Evolutionary conservation across 176 grass and related monocot species (phyloP), one percentile per base, ranked within the genome.

Genomic region (Carex parvula): DNA sequence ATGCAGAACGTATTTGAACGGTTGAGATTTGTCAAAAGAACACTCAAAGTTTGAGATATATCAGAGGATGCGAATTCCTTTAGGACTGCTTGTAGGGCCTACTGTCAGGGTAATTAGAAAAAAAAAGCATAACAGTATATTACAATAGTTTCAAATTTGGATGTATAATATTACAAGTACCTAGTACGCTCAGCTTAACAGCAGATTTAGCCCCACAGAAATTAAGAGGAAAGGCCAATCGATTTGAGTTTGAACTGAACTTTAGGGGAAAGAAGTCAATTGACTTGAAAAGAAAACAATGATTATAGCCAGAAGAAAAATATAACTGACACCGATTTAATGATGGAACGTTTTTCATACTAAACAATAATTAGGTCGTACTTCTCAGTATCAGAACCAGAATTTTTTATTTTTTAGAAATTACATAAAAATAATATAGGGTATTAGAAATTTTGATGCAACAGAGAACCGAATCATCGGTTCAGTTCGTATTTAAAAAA

Each of bases 331-430:
- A 77, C 12, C 4, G 13, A 77, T 77, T 75, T 77, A 77, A 77
- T 56, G 50, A 77, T 56, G 12, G 73, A 77, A 56, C 50, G 5
- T 56, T 77, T 55, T 56, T 77, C 50, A 56, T 77, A 50, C 50
- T 32, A 77, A 73, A 77, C 22, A 77, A 77, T 77, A 77, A 77
- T 77, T 77, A 56, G 39, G 73, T 77, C 52, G 50, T 56, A 56
- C 50, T 77, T 56, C 48, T 76, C 12, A 76, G 7, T 6, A 76
- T 21, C 24, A 50, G 9, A 50, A 50, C 46, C 46, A 50, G 9
- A 50, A 12, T 50, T 50, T 46, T 44, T 50, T 50, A 12, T 12
- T 10, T 48, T 48, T 48, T 50, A 11, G 46, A 50, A 50, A 50
- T 50, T 50, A 50, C 3, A 50, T 50, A 11, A 12, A 12, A 12